phyloP scores from a whole-genome alignment of 768 basidiomycete species.

The Leccinellum luteum region DNA sequence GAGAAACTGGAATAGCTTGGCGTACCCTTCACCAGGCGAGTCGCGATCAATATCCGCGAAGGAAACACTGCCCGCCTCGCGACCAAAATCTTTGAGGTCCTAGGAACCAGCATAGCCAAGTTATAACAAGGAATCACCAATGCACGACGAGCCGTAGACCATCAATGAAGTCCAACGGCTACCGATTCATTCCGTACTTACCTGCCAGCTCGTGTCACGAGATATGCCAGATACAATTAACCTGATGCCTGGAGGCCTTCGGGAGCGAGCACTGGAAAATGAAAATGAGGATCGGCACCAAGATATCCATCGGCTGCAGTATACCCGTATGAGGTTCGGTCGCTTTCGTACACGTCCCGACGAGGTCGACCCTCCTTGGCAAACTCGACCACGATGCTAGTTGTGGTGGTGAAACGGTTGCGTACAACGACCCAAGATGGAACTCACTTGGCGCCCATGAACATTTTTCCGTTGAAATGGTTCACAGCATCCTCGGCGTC shows the following conservation, averaged over 20 bases:
- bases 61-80: slow-evolving; percentile 88
- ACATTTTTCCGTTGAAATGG: slow-evolving; percentile 83
- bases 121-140: slow-evolving; percentile 7
- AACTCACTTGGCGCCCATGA: slow-evolving; percentile 75
- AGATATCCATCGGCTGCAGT: neutral
- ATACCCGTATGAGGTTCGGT: slow-evolving; percentile 54
- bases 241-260: slow-evolving; percentile 78
- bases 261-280: slow-evolving; percentile 55
- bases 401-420: neutral
- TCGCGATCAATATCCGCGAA: slow-evolving; percentile 95
- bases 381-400: slow-evolving; percentile 92
- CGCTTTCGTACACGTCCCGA: slow-evolving; percentile 67
- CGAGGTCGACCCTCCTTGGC: slow-evolving; percentile 90
- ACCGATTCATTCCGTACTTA: slow-evolving; percentile 44
- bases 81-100: slow-evolving; percentile 98
- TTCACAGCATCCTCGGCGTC: slow-evolving; percentile 94
- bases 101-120: slow-evolving; percentile 42
- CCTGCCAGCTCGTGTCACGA: slow-evolving; percentile 98
- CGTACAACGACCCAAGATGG: neutral
- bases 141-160: slow-evolving; percentile 21
- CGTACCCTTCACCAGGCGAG: slow-evolving; percentile 82
- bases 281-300: slow-evolving; percentile 13
- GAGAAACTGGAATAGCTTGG: slow-evolving; percentile 1
- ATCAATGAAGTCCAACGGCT: slow-evolving; percentile 3
- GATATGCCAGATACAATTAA: slow-evolving; percentile 87